Evolutionary conservation across 2,329 filamentous ascomycete genomes (phyloP), one percentile per base, ranked within the genome.

Genomic region (Juglanconis sp.): DNA sequence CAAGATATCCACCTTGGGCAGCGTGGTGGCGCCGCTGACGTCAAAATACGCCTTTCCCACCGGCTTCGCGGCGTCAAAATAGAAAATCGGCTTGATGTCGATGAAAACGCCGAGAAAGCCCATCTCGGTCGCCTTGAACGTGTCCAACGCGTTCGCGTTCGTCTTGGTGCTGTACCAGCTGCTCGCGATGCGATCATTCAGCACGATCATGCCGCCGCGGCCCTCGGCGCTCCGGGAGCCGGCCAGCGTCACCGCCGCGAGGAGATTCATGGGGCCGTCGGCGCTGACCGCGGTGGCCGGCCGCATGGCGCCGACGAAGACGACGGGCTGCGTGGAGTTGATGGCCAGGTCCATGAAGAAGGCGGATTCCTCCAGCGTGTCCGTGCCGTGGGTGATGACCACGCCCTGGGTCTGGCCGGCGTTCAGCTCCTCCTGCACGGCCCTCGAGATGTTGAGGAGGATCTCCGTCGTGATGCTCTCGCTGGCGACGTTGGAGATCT

Each of bases 301-400:
- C 9, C 85, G 76, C 85, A 88, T 88, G 17, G 85, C 80, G 5
- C 85, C 85, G 1, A 85, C 85, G 31, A 85, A 68, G 4, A 87
- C 78, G 5, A 88, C 76, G 0, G 85, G 85, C 69, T 87, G 87
- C 35, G 76, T 75, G 48, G 79, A 82, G 65, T 79, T 79, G 38
- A 87, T 69, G 0, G 82, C 85, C 3, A 83, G 71, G 63, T 87
- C 81, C 8, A 88, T 73, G 73, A 87, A 87, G 73, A 87, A 87
- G 8, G 84, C 82, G 0, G 82, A 81, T 70, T 88, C 85, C 66
- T 87, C 85, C 1, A 88, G 75, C 0, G 83, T 87, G 66, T 89
- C 86, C 8, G 86, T 88, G 52, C 86, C 86, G 66, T 88, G 86
- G 0, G 86, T 87, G 56, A 89, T 73, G 5, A 87, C 82, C 6